Conservation (phyloP, 2,329 filamentous ascomycete species). For the Penicillium sp. region DNA sequence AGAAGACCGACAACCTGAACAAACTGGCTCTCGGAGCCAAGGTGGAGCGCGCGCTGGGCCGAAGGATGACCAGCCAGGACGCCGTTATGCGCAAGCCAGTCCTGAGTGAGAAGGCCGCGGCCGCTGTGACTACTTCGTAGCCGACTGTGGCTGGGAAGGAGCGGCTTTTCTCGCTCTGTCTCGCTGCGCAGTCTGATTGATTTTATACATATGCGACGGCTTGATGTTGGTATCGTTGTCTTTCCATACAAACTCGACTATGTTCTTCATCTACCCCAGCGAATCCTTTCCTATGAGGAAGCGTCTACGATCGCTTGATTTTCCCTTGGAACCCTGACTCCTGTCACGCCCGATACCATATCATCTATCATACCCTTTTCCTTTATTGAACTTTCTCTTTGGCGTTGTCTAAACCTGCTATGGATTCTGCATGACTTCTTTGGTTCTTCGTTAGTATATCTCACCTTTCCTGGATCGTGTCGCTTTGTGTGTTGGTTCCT, state of each 20-base stretch:
- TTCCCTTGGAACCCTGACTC: conserved; percentile 9
- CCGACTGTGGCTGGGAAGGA: neutral
- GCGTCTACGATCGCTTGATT: conserved; percentile 11
- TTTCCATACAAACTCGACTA: conserved; percentile 3
- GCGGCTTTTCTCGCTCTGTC: neutral
- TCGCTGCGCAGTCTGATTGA: neutral
- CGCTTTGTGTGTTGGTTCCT: neutral
- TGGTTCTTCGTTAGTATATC: conserved; percentile 1
- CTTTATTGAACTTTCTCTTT: conserved; percentile 8
- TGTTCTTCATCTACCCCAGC: conserved; percentile 1
- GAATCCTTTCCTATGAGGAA: neutral
- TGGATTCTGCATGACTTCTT: conserved; percentile 12
- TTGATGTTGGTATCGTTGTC: conserved; percentile 6
- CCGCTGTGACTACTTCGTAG: conserved; percentile 23
- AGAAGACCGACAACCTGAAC: conserved; percentile 79
- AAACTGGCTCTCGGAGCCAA: conserved; percentile 89
- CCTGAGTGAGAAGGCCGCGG: conserved; percentile 41
- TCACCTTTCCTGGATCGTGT: conserved; percentile 1
- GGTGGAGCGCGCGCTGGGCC: conserved; percentile 80
- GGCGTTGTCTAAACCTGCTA: conserved; percentile 11
- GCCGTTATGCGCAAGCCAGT: conserved; percentile 72
- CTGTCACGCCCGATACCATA: conserved; percentile 17
- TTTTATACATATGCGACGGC: neutral
- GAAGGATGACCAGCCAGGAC: conserved; percentile 86
- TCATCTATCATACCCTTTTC: conserved; percentile 22